These are phyloP conservation scores for Leccinum uliginosum DNA, from an alignment of 768 basidiomycete species.

Conservation along the genomic window DNA sequence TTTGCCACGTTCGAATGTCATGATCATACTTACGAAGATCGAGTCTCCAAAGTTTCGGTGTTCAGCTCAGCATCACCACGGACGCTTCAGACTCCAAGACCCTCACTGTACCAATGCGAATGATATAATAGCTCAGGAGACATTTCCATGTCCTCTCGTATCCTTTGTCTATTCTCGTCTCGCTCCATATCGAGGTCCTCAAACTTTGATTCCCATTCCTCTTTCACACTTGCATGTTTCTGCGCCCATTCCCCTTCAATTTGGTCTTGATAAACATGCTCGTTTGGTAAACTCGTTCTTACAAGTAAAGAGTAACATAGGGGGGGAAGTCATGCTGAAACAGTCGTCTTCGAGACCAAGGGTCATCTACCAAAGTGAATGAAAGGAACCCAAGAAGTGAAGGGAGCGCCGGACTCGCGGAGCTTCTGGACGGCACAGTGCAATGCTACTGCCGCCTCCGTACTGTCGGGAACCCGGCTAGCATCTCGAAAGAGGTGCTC, in stretches of 20 bases:
- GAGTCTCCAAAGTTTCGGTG: background rate
- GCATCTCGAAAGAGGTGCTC: no score
- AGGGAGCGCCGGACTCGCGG: no score
- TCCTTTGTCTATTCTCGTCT: conserved; percentile 19
- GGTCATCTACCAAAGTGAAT: no score
- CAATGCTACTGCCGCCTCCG: no score
- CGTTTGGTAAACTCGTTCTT: no score
- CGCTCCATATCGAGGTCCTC: conserved; percentile 22
- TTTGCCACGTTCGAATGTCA: background rate
- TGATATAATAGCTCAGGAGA: conserved; percentile 12
- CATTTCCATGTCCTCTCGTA: conserved; percentile 22
- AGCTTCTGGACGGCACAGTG: no score
- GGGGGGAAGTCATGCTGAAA: no score
- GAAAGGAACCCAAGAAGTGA: no score
- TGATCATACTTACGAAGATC: background rate
- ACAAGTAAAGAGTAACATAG: no score
- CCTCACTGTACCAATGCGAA: background rate
- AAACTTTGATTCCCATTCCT: conserved; percentile 42
- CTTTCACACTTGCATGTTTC: conserved; percentile 33
- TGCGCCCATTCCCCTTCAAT: conserved; percentile 31
- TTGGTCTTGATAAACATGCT: background rate
- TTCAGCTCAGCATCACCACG: background rate
- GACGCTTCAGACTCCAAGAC: background rate
- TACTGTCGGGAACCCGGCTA: no score
- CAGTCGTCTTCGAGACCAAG: no score